Percentiles rank a stretch among this genome's conserved stretches.
These are phyloP conservation scores for Pseudohyphozyma bogoriensis DNA, from an alignment of 768 basidiomycete species.

Conservation along the genomic window DNA sequence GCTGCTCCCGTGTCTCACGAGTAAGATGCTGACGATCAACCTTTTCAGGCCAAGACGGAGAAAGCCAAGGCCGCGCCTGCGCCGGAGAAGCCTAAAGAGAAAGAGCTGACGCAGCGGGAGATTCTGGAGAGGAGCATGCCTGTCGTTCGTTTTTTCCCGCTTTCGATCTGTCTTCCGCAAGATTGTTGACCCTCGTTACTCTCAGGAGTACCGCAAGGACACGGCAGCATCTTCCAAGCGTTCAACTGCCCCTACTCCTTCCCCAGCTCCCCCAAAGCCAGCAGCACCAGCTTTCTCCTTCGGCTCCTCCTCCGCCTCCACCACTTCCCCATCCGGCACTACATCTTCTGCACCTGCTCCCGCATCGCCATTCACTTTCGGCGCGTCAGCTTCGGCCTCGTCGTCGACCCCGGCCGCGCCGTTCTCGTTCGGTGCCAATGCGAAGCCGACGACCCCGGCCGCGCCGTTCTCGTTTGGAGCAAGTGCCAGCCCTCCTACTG, in stretches of 20 bases:
- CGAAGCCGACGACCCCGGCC: no score
- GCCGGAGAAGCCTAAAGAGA: neutral
- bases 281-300: neutral
- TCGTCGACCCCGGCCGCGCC: no score
- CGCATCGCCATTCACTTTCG: no score
- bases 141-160: slow-evolving; percentile 7
- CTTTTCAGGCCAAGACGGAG: neutral
- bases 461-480: no score
- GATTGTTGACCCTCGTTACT: neutral
- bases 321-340: no score
- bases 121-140: slow-evolving; percentile 27
- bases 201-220: slow-evolving; percentile 8
- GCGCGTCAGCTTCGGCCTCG: no score
- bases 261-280: neutral
- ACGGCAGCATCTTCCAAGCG: neutral
- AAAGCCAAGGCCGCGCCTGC: neutral
- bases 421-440: no score
- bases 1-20: neutral
- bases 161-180: neutral
- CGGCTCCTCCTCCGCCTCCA: no score
- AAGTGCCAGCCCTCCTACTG: no score
- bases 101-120: slow-evolving; percentile 19
- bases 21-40: neutral
- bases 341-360: no score
- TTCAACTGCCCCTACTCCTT: neutral